Evolutionary conservation across 257 asterid species (phyloP), one percentile per base, ranked within the genome.

Genomic region (Capsicum rhomboideum): DNA sequence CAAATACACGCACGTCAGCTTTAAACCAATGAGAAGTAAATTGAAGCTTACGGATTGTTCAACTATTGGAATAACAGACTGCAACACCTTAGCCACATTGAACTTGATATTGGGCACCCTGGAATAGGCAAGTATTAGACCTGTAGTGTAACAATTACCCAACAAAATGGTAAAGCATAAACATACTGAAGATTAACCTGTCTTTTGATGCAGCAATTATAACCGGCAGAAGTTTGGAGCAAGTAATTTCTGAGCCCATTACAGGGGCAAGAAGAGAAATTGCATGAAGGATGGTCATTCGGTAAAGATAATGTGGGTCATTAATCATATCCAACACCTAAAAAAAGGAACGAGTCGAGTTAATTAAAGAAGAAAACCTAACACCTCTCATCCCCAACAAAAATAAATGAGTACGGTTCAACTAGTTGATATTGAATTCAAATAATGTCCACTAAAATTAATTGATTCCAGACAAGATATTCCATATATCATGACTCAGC

Each of bases 61-160:
- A 37, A 94, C 97, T 7, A 95, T 91, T 68, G 97, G 94, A 86
- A 93, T 87, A 85, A 94, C 92, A 82, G 98, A 93, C 86, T 95
- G 97, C 92, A 95, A 87, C 83, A 95, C 97, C 90, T 93, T 95
- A 16, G 99, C 99, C 83, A 93, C 98, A 54, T 94, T 96, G 86
- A 96, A 96, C 87, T 94, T 96, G 82, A 96, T 91, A 89, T 96
- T 94, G 16, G 99, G 97, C 80, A 96, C 99, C 90, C 98, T 96
- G 95, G 82, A 85, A 80, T 79, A n/a, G 68, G 29, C 61, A 34
- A 40, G 26, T 23, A 17, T 79, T 79, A 82, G 84, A 56, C 31
- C 63, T 82, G 82, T 23, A 75, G 49, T 31, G 37, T 44, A 55
- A 55, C 9, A 50, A 50, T 77, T 77, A 77, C 28, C 26, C 82